These are phyloP conservation scores for Haberlea rhodopensis DNA, from an alignment of 257 asterid genomes.

Conservation along the genomic window DNA sequence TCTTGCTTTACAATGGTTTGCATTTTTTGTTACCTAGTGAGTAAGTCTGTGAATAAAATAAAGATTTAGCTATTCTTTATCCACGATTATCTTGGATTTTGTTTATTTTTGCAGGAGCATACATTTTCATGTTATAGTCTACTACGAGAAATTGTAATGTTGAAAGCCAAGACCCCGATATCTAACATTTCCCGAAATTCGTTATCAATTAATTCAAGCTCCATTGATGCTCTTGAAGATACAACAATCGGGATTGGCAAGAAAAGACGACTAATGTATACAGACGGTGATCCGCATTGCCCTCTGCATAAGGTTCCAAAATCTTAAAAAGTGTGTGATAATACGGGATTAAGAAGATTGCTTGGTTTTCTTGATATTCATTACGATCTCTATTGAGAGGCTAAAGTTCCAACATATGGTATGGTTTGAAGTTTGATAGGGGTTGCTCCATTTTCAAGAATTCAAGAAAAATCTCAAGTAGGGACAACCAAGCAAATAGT, in stretches of 20 bases:
- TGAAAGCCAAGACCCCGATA: conserved; percentile 34
- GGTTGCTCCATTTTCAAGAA: conserved; percentile 18
- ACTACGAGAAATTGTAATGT: conserved; percentile 28
- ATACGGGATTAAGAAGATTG: neutral
- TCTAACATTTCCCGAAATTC: conserved; percentile 24
- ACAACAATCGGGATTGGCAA: conserved; percentile 19
- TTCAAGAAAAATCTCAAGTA: conserved; percentile 15
- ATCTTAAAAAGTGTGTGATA: neutral
- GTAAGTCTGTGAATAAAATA: too few relatives aligned
- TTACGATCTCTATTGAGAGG: conserved; percentile 17
- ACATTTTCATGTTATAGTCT: conserved; percentile 35
- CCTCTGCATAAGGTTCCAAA: conserved; percentile 22
- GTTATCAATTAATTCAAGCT: conserved; percentile 23
- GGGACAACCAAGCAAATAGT: conserved; percentile 27
- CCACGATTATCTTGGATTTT: conserved; percentile 3
- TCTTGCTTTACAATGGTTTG: conserved; percentile 10
- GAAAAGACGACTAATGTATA: conserved; percentile 29
- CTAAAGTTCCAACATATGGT: conserved; percentile 21
- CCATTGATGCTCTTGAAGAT: conserved; percentile 22
- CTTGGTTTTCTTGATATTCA: conserved; percentile 7
- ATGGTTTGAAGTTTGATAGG: conserved; percentile 26
- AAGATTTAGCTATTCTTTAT: neutral
- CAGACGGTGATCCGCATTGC: conserved; percentile 28
- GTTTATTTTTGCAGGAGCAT: conserved; percentile 37
- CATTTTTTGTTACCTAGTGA: neutral